Conservation (phyloP, 306 rosid genomes). For the Quercus robur region DNA sequence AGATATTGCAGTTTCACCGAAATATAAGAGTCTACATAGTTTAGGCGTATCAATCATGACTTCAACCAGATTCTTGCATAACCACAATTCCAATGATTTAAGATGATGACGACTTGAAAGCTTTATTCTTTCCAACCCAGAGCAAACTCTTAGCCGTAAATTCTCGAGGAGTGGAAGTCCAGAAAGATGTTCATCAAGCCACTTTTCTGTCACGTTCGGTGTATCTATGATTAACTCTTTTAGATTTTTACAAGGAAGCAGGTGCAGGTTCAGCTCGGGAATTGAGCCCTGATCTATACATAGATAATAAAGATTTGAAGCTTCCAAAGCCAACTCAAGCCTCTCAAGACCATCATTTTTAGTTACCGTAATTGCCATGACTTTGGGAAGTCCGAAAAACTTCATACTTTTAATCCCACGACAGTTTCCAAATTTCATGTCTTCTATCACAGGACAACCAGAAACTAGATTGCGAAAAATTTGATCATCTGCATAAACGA, state of each 20-base stretch:
- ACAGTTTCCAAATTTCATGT: no score
- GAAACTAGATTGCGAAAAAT: no score
- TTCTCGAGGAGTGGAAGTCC: constrained; percentile 29
- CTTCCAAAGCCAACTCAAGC: no score
- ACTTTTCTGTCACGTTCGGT: neutral
- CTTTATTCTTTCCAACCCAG: constrained; percentile 20
- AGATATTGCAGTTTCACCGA: neutral
- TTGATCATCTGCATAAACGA: neutral
- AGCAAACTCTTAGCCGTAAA: constrained; percentile 5
- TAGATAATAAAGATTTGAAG: neutral
- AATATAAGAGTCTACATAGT: neutral
- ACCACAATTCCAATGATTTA: constrained; percentile 4
- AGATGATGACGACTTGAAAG: constrained; percentile 26
- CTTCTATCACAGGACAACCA: no score
- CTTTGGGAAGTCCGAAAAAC: no score
- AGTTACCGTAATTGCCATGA: no score
- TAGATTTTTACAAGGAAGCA: constrained; percentile 5
- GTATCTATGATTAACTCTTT: neutral
- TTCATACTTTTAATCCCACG: no score
- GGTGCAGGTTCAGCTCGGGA: neutral
- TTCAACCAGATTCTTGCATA: constrained; percentile 8
- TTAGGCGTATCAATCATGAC: constrained; percentile 25
- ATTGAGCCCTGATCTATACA: neutral
- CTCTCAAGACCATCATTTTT: no score
- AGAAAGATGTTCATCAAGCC: constrained; percentile 19